Base-by-base conservation (phyloP, 116 monocot genomes). In the Cymodocea nodosa region DNA sequence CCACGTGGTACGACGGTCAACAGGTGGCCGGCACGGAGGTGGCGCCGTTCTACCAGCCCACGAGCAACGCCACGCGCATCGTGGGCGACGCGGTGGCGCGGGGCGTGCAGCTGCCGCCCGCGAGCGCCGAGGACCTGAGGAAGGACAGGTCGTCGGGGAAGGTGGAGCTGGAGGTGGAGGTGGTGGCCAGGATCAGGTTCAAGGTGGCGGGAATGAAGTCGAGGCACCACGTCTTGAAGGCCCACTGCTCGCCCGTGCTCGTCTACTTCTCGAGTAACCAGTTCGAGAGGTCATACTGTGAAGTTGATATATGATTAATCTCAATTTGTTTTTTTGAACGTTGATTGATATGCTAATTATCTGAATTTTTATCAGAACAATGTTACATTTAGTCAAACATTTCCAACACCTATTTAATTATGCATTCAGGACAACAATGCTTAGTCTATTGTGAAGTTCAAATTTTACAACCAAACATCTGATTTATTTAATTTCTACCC, bases 111-210 rank as follows among this genome's bases (percentile, higher is more conserved):
- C 36, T 83, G 50, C 14, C 12, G 60, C 51, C 25, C 51, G 5
- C 39, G n/a, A 54, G 34, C 23, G 70, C 71, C 9, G 44, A 56
- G 50, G 39, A 70, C 11, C 59, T 82, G 52, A 67, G 66, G 71
- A 50, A 23, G 13, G 79, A 75, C 64, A 35, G 63, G 65, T 58
- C 75, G 52, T 10, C 24, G 0, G 79, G 82, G 59, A 56, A 62
- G 72, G 67, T 75, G 12, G 63, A 39, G 51, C 18, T 82, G 63
- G 68, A 68, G 16, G 78, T 78, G 56, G 22, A 15, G 64, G 63
- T 79, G 35, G 18, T 8, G 35, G 71, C 79, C n/a, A 75, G 75
- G 54, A 54, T 82, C 24, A 62, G 82, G 67, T 78, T 79, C 64
- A 72, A 60, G 58, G 65, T 82, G 15, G 82, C 78, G 40, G 22